Evolutionary conservation across 495 filamentous ascomycete genomes (phyloP), one percentile per base, ranked within the genome.

Genomic region (Aspergillus hancockii): DNA sequence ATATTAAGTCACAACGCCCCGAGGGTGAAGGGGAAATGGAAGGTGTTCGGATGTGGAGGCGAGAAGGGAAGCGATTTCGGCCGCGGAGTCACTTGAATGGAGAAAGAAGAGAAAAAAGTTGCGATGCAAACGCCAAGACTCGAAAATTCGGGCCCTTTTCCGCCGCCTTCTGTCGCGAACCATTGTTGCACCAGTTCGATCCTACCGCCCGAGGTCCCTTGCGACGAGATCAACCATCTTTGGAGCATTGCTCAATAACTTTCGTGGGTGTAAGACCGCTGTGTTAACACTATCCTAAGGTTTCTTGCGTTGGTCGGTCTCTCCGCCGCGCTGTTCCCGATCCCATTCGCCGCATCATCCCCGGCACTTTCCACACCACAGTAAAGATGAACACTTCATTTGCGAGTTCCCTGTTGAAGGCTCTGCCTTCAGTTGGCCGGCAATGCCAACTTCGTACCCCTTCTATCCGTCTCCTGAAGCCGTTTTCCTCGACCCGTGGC

Each of bases 111-210:
- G 71, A 72, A 77, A 77, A 77, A 77, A 75, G 72, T 77, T 61
- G 59, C 68, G 71, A 63, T 70, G 72, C 52, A 46, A 59, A 49
- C 57, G 67, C 75, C 75, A 78, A 78, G 75, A 67, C 66, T 71
- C 74, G 75, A 76, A 76, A 75, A 76, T 74, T 75, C 75, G 74
- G 72, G 64, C 19, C 69, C 63, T 65, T 65, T 69, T 70, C 63
- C 67, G 66, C 68, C 68, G 70, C 68, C 63, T 64, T 69, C 51
- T 71, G 61, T 66, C 68, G 67, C 70, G 66, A 60, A 66, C 68
- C 65, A 68, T 58, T 63, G 36, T 53, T 55, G 58, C 58, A 54
- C 55, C 59, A 52, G 30, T 28, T 14, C 18, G 16, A 54, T 54
- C 14, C 19, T n/a, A 16, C 30, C 32, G 10, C 38, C 25, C 23